Conservation (phyloP, 495 filamentous ascomycete species). For the Chaetomium cochliodes region DNA sequence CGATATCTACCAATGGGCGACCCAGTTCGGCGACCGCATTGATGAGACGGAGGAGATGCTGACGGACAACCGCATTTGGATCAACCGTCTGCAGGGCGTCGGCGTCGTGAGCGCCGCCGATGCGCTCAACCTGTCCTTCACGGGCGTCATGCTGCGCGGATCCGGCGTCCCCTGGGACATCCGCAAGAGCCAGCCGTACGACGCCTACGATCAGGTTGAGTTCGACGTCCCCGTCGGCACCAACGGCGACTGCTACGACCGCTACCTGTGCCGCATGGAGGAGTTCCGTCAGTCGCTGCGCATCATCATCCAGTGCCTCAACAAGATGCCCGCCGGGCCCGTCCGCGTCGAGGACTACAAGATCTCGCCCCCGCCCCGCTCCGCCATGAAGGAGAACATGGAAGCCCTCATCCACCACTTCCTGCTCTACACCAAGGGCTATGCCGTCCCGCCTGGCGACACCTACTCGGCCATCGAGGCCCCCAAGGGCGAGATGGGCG, state of each 20-base stretch:
- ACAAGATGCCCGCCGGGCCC: conserved; percentile 96
- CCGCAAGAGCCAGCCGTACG: conserved; percentile 91
- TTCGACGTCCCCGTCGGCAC: conserved; percentile 97
- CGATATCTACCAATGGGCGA: conserved; percentile 99
- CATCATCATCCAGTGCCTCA: conserved; percentile 98
- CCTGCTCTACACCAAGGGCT: conserved; percentile 96
- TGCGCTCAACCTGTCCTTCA: conserved; percentile 92
- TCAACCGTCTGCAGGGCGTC: conserved; percentile 82
- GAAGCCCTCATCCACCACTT: conserved; percentile 99
- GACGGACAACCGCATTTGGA: conserved; percentile 99
- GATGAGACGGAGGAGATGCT: conserved; percentile 99
- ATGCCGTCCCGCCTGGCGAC: conserved; percentile 95
- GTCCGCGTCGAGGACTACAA: conserved; percentile 98
- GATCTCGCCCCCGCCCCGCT: conserved; percentile 89
- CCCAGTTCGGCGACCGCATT: conserved; percentile 98
- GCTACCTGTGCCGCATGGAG: conserved; percentile 99
- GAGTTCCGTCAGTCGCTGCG: conserved; percentile 97
- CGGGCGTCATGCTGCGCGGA: conserved; percentile 95
- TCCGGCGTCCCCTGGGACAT: conserved; percentile 98
- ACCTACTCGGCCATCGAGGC: conserved; percentile 98
- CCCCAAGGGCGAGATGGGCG: conserved; percentile 99
- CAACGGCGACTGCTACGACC: conserved; percentile 98
- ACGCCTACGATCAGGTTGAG: conserved; percentile 95
- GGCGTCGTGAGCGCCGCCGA: conserved; percentile 90
- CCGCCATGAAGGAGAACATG: conserved; percentile 99